Evolutionary conservation across 495 filamentous ascomycete species (phyloP), one percentile per base, ranked within the genome.

Genomic region (Aspergillus avenaceus): DNA sequence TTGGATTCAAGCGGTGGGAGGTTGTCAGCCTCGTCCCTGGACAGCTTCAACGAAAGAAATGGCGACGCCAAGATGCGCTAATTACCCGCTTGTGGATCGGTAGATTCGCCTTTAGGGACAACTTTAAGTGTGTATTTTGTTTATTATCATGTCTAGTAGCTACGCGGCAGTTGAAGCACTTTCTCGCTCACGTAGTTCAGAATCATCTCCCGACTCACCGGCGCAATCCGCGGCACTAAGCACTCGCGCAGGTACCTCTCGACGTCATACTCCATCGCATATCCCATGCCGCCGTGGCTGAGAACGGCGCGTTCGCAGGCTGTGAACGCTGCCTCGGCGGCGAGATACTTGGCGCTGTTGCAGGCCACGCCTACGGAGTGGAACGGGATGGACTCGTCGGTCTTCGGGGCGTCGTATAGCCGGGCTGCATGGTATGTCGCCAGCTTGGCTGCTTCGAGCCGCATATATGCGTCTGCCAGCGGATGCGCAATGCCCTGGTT

Each of bases 401-500:
- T 69, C 38, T 52, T 52, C 41, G 76, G 78, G 2, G 65, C 64
- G 63, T 90, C 86, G 53, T 89, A 92, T 23, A 91, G 65, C 44
- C 81, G 71, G 2, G 87, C 84, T 1, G 86, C 87, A 54, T 90
- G 87, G 67, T 91, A 90, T 0, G 86, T 89, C 4, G 85, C 80
- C 44, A 87, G 64, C 62, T 90, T 90, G 0, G 87, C 87, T 1
- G 86, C 87, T 63, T 92, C 87, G 13, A 92, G 76, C 22, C 83
- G 75, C 87, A 90, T 90, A 53, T 82, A 90, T 0, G 82, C 82
- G 47, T 82, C 75, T 0, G 88, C 85, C 27, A 91, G 74, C 11
- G 86, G 87, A 65, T 91, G 86, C 19, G 84, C 78, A 34, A 91
- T 84, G 4, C 80, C 84, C 62, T 91, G 86, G 58, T 90, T 90